phyloP scores from a whole-genome alignment of 163 green algal genomes.

The Chlamydomonas reinhardtii region DNA sequence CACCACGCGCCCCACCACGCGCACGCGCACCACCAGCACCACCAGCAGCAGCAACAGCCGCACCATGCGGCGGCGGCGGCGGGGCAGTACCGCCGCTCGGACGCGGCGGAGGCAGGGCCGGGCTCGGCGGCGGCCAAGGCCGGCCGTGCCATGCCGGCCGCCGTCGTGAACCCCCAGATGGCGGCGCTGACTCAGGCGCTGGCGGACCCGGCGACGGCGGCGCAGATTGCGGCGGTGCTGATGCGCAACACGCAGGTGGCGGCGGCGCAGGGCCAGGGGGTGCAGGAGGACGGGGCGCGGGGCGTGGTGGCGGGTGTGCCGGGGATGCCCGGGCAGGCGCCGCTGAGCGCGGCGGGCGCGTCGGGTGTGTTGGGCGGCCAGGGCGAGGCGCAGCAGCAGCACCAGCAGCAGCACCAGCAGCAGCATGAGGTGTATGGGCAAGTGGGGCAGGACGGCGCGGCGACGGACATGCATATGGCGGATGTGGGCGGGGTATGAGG shows the following conservation, averaged over 20 bases:
- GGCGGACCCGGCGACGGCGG: slow-evolving; percentile 16
- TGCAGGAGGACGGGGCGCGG: no score
- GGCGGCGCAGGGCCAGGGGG: not conserved
- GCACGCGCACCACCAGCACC: not conserved
- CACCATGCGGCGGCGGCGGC: slow-evolving; percentile 1
- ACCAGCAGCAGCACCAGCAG: slow-evolving; percentile 7
- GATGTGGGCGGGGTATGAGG: not conserved
- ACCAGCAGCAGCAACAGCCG: slow-evolving; percentile 1
- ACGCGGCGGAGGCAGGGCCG: not conserved
- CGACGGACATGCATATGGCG: not conserved
- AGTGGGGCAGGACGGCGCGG: not conserved
- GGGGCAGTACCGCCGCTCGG: not conserved
- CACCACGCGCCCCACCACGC: not conserved
- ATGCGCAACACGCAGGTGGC: not conserved
- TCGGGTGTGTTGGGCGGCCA: not conserved
- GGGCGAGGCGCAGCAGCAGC: not conserved
- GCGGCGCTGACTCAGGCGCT: not conserved
- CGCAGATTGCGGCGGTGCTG: slow-evolving; percentile 22
- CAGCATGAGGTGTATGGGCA: not conserved
- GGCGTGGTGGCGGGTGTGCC: not conserved
- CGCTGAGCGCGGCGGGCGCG: no score
- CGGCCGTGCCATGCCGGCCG: not conserved
- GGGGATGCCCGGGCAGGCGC: not conserved
- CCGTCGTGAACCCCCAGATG: not conserved
- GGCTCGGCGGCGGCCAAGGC: not conserved